Evolutionary conservation across 108 stramenopile species (phyloP).

Genomic region (Skeletonema costatum): DNA sequence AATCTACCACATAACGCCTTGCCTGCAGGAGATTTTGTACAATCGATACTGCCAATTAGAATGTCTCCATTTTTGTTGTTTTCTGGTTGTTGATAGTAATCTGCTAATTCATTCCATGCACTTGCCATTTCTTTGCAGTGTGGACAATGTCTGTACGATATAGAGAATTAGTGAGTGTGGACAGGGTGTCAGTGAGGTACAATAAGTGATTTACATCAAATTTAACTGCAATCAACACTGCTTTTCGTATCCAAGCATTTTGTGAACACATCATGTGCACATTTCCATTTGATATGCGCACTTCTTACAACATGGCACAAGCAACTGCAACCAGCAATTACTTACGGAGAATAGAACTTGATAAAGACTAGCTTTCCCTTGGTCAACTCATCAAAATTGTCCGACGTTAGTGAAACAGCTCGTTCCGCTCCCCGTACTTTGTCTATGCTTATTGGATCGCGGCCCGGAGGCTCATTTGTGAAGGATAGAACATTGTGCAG

Average conservation of each 20-base stretch:
- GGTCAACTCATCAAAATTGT: conserved; percentile 48
- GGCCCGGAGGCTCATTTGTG: conserved; percentile 40
- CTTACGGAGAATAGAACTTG: conserved; percentile 41
- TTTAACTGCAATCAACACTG: not conserved
- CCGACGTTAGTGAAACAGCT: conserved; percentile 25
- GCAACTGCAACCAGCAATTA: not conserved
- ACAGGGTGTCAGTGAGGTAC: not conserved
- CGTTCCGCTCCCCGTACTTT: conserved; percentile 30
- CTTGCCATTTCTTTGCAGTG: conserved; percentile 45
- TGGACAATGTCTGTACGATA: conserved; percentile 17
- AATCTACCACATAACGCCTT: conserved; percentile 38
- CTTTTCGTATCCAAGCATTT: not conserved
- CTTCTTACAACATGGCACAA: not conserved
- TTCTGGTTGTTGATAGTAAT: conserved; percentile 21
- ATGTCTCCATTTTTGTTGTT: conserved; percentile 6
- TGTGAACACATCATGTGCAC: not conserved
- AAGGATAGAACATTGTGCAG: not conserved
- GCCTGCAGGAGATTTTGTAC: conserved; percentile 42
- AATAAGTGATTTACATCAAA: not conserved
- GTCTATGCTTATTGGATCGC: conserved; percentile 46
- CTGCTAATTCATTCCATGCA: conserved; percentile 49
- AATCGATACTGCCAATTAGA: conserved; percentile 48
- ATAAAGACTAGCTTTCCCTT: conserved; percentile 42
- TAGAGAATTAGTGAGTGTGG: not conserved
- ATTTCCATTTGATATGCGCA: not conserved